These are phyloP conservation scores for Beauveria varroae DNA, from an alignment of 2,329 filamentous ascomycete genomes.

Conservation along the genomic window DNA sequence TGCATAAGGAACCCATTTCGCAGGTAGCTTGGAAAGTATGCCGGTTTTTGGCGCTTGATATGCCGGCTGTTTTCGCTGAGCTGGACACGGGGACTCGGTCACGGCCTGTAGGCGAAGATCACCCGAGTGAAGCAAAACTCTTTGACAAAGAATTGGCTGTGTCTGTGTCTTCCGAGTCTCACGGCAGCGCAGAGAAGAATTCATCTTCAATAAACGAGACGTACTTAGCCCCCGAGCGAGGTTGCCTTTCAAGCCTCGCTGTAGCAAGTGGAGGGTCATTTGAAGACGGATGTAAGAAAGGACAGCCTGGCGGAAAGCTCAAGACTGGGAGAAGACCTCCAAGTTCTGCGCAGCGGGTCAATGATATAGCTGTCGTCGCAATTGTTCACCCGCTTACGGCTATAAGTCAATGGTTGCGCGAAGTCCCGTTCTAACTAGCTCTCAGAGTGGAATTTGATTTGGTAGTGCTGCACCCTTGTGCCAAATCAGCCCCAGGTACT, in stretches of 20 bases:
- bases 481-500: background rate
- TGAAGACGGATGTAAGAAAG: background rate
- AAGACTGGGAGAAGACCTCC: background rate
- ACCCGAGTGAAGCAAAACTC: background rate
- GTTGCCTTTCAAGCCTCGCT: background rate
- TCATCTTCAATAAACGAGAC: background rate
- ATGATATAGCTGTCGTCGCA: no score
- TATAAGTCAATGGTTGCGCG: background rate
- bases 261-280: background rate
- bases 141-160: background rate
- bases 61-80: constrained; percentile 14
- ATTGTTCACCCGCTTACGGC: background rate
- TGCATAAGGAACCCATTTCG: constrained; percentile 49
- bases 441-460: background rate
- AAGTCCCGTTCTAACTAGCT: background rate
- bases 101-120: constrained; percentile 6
- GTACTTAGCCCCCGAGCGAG: background rate
- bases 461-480: background rate
- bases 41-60: constrained; percentile 68
- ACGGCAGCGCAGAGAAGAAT: background rate
- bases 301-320: background rate
- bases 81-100: background rate
- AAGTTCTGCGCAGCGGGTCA: background rate
- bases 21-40: constrained; percentile 60
- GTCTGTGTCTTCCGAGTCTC: background rate